Base-by-base conservation (phyloP, 257 asterid genomes). In the Nicotiana paniculata region DNA sequence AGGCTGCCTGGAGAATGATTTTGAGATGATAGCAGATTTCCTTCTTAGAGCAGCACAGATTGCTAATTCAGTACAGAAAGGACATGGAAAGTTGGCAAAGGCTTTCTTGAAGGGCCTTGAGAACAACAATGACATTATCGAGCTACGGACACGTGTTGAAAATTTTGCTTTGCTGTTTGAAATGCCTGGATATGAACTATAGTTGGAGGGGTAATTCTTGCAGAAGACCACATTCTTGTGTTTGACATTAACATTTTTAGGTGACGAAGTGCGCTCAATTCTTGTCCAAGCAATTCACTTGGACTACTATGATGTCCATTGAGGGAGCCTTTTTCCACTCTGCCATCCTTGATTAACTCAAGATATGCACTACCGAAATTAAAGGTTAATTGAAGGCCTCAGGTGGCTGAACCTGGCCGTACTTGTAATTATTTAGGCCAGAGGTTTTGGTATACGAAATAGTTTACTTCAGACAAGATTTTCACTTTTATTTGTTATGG, bases 1-100 rank as follows among this genome's bases (percentile, higher is more conserved):
- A 87, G 97, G 99, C 77, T 93, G 98, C 82, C 55, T 92, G 3
- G 99, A 93, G 91, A 64, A 88, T 59, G 95, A 93, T 86, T 92
- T 92, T 33, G 98, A 91, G 86, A 85, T 76, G 32, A 90, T 93
- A 55, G 94, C 95, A 4, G 97, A 93, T 17, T 90, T 90, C 88
- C 97, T 93, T 28, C 83, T 90, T 53, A 87, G 84, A 89, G 97
- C 93, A 80, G 92, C 90, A 32, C 92, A 92, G 46, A 91, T 92
- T 81, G 90, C 95, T 24, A 85, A 90, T 72, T 83, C 87, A n/a
- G 89, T 90, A 51, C 94, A 89, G 88, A 88, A 90, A 86, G 94
- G 93, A 82, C 93, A 93, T 10, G 92, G 93, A 11, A 93, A 93
- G 82, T 83, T 80, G 59, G 89, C 92, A 9, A 90, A 92, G 87